Base-by-base conservation (phyloP, 306 rosid species). In the Glycine tomentella region DNA sequence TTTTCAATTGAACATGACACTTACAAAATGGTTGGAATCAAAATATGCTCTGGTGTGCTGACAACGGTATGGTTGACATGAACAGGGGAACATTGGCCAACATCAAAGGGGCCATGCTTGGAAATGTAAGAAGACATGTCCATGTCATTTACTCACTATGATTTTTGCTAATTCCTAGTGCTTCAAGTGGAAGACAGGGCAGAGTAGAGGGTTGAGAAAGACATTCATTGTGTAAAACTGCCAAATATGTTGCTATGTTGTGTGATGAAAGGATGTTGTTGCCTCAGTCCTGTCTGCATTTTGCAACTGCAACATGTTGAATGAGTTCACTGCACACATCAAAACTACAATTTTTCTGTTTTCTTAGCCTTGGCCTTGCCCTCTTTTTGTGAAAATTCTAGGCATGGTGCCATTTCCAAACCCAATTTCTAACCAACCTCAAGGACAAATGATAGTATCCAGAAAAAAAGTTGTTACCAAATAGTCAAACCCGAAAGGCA, bases 1-100 rank as follows among this genome's bases (percentile, higher is more conserved):
- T 52, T 84, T 81, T 77, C 86, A 77, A 33, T 36, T 81, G 84
- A 84, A 12, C 8, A 9, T 78, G 90, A 87, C 84, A 50, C n/a
- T n/a, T n/a, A n/a, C n/a, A n/a, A n/a, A n/a, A n/a, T n/a, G n/a
- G n/a, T n/a, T n/a, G n/a, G n/a, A n/a, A 25, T 40, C 33, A 51
- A 67, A 53, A 76, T 77, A 77, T 83, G 65, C 66, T 59, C n/a
- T 61, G 56, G 66, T 69, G 65, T 76, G 80, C 69, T 62, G 56
- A 50, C 62, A 64, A 64, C 40, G 59, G 64, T 51, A 69, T 33
- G 57, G 48, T 51, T 51, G 74, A 74, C 70, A 80, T 53, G 74
- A 50, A 31, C 63, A 74, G 80, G 77, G 72, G 44, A 66, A 67
- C 83, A 78, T 16, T 42, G 80, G 76, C 76, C 70, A 78, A 83